Evolutionary conservation across 352 stramenopile species (phyloP).

Genomic region (Pythium vanterpoolii): DNA sequence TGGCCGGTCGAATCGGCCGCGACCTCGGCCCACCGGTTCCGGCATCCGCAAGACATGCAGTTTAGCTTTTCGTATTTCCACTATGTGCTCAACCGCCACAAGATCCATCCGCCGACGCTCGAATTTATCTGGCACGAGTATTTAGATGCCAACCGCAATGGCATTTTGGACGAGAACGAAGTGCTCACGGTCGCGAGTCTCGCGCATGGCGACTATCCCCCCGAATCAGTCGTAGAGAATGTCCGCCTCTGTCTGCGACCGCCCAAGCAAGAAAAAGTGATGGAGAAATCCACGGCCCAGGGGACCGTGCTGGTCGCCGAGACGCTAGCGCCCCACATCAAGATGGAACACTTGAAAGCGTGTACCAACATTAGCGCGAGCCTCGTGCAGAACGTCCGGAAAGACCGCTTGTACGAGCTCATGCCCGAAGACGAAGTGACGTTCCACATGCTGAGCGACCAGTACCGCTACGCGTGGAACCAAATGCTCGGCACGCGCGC

Average conservation of each 20-base stretch:
- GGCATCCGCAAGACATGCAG: conserved; percentile 91
- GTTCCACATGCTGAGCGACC: conserved; percentile 95
- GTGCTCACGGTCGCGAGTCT: conserved; percentile 87
- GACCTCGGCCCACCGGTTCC: conserved; percentile 89
- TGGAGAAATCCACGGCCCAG: conserved; percentile 50
- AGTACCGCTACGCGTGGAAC: conserved; percentile 86
- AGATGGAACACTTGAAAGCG: conserved; percentile 48
- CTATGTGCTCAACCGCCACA: conserved; percentile 89
- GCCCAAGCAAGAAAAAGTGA: conserved; percentile 69
- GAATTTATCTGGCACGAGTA: conserved; percentile 84
- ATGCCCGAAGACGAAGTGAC: conserved; percentile 87
- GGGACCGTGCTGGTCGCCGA: conserved; percentile 65
- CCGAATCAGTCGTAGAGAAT: conserved; percentile 60
- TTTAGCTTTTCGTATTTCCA: conserved; percentile 96
- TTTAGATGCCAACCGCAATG: conserved; percentile 90
- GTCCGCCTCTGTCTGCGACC: conserved; percentile 69
- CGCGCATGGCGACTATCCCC: conserved; percentile 61
- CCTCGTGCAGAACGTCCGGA: conserved; percentile 66
- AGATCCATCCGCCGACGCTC: conserved; percentile 69
- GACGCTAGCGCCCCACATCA: conserved; percentile 73
- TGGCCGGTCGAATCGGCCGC: conserved; percentile 68
- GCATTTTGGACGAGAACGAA: conserved; percentile 89
- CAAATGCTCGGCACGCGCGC: conserved; percentile 92
- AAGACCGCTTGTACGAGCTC: conserved; percentile 56
- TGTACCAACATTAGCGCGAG: conserved; percentile 47